These are phyloP conservation scores for Fusarium lyarnte DNA, from an alignment of 2,329 filamentous ascomycete genomes.

Conservation along the genomic window DNA sequence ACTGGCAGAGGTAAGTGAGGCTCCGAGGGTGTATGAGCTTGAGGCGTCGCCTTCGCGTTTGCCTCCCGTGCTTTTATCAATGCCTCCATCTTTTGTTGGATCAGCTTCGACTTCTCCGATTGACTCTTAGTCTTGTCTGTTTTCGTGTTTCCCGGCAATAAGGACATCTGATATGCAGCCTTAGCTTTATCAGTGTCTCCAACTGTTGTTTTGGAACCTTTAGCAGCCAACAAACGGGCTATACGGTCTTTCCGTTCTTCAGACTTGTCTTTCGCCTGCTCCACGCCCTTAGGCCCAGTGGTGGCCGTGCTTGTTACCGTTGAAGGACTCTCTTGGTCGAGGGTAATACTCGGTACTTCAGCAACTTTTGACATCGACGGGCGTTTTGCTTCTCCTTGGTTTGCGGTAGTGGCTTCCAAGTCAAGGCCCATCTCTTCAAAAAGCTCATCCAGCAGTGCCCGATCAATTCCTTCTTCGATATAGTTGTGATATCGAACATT, in stretches of 20 bases:
- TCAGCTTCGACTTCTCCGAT: slow-evolving; percentile 75
- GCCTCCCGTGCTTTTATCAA: slow-evolving; percentile 68
- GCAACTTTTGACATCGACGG: background rate
- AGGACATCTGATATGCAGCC: background rate
- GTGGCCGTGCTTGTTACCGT: background rate
- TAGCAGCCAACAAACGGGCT: slow-evolving; percentile 78
- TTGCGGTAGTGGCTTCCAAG: slow-evolving; percentile 33
- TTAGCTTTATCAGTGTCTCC: slow-evolving; percentile 6
- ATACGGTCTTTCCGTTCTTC: slow-evolving; percentile 81
- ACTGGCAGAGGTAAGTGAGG: background rate
- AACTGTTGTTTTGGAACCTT: slow-evolving; percentile 63
- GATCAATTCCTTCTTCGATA: slow-evolving; percentile 76
- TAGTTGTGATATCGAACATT: slow-evolving; percentile 80
- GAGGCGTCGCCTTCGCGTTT: slow-evolving; percentile 43
- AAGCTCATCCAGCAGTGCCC: slow-evolving; percentile 67
- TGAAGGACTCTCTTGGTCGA: background rate
- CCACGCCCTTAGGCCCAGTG: slow-evolving; percentile 44
- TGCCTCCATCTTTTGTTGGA: slow-evolving; percentile 82
- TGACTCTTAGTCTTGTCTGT: slow-evolving; percentile 46
- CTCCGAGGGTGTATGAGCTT: background rate
- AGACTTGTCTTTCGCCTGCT: slow-evolving; percentile 61
- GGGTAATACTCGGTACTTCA: background rate
- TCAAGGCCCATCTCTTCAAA: slow-evolving; percentile 75
- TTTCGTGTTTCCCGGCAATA: slow-evolving; percentile 38
- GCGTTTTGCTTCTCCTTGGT: background rate